Conservation (phyloP, 78 protist species). For the Dictyostelium discoideum region dicty_2.7 NC_007090.3:2100501-2101000, state of each 20-base stretch:
- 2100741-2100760: neutral
- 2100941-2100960: too few species aligned
- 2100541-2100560: constrained; percentile 4
- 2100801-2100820: neutral
- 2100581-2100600: neutral
- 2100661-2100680: too few species aligned
- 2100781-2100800: neutral
- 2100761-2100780: neutral
- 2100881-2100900: neutral
- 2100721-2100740: neutral
- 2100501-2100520: neutral
- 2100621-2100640: neutral
- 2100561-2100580: neutral
- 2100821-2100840: neutral
- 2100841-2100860: neutral
- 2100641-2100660: too few species aligned
- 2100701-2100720: neutral
- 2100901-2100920: neutral
- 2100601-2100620: neutral
- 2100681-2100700: too few species aligned
- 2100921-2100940: neutral
- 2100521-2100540: neutral
- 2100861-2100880: neutral
- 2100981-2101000: neutral
- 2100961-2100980: neutral